A percentile compares a stretch with the other conserved stretches of the same genome.
phyloP scores from a whole-genome alignment of 352 stramenopile genomes.

The Phytopythium sindhum region DNA sequence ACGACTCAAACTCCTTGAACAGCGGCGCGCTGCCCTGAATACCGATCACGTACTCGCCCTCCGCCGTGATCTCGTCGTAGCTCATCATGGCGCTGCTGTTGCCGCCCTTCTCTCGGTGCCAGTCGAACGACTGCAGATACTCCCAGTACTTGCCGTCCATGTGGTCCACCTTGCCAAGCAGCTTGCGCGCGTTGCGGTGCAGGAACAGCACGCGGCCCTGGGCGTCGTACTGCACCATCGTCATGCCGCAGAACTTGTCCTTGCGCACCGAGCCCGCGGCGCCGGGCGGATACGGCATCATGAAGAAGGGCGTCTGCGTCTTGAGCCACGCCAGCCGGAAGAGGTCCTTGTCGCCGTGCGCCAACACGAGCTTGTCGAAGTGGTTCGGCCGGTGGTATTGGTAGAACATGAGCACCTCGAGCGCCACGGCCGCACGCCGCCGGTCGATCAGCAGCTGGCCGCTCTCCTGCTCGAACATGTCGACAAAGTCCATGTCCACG shows the following conservation, averaged over 20 bases:
- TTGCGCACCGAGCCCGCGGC: conserved; percentile 33
- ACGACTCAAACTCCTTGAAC: conserved; percentile 50
- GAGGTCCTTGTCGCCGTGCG: conserved; percentile 77
- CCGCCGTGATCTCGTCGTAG: conserved; percentile 36
- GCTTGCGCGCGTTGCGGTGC: conserved; percentile 72
- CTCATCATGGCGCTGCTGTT: conserved; percentile 18
- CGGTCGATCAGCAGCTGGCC: conserved; percentile 71
- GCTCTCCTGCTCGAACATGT: conserved; percentile 83
- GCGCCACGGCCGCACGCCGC: conserved; percentile 23
- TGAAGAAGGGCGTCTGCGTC: conserved; percentile 48
- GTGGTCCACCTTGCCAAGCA: conserved; percentile 44
- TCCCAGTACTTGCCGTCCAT: conserved; percentile 41
- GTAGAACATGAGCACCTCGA: conserved; percentile 64
- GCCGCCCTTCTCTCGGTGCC: conserved; percentile 10
- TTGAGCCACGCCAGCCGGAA: conserved; percentile 82
- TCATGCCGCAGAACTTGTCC: conserved; percentile 63
- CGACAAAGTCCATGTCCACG: conserved; percentile 52
- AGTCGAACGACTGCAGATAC: conserved; percentile 42
- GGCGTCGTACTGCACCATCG: conserved; percentile 70
- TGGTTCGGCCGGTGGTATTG: conserved; percentile 55
- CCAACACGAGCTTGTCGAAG: conserved; percentile 55
- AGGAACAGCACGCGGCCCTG: conserved; percentile 58
- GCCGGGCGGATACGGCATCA: conserved; percentile 51
- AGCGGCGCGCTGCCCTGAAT: conserved; percentile 37
- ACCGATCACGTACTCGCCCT: conserved; percentile 36